These are phyloP conservation scores for Tolypocladium tropicale DNA, from an alignment of 2,329 filamentous ascomycete species.

Conservation along the genomic window DNA sequence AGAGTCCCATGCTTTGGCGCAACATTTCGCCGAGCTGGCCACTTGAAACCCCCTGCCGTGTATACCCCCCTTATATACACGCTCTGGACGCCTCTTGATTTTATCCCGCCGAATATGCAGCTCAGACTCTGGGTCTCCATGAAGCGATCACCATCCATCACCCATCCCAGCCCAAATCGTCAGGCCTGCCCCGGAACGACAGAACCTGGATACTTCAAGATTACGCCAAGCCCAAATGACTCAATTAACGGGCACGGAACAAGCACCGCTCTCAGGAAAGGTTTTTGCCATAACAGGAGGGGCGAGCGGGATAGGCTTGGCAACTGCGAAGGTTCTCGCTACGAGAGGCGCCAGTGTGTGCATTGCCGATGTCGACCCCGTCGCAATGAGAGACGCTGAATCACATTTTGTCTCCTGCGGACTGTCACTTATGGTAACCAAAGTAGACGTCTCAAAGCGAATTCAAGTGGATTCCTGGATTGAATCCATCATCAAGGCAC, in stretches of 20 bases:
- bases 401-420: constrained; percentile 16
- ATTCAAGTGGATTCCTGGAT: constrained; percentile 41
- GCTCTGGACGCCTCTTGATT: no score
- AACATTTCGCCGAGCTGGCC: neutral
- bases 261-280: constrained; percentile 6
- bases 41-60: neutral
- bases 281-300: constrained; percentile 22
- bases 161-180: neutral
- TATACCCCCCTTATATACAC: no score
- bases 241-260: neutral
- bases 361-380: constrained; percentile 24
- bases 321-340: constrained; percentile 26
- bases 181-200: neutral
- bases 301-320: constrained; percentile 28
- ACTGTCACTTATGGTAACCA: constrained; percentile 20
- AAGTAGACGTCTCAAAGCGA: constrained; percentile 35
- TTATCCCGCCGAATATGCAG: no score
- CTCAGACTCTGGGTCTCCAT: neutral
- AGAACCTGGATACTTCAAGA: neutral
- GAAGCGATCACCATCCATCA: neutral
- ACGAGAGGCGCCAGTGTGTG: constrained; percentile 24
- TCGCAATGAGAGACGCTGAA: constrained; percentile 19
- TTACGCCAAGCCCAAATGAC: neutral
- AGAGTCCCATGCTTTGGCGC: neutral
- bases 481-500: constrained; percentile 26